These are phyloP conservation scores for Nidularia sp. DNA, from an alignment of 768 basidiomycete genomes.

Conservation along the genomic window DNA sequence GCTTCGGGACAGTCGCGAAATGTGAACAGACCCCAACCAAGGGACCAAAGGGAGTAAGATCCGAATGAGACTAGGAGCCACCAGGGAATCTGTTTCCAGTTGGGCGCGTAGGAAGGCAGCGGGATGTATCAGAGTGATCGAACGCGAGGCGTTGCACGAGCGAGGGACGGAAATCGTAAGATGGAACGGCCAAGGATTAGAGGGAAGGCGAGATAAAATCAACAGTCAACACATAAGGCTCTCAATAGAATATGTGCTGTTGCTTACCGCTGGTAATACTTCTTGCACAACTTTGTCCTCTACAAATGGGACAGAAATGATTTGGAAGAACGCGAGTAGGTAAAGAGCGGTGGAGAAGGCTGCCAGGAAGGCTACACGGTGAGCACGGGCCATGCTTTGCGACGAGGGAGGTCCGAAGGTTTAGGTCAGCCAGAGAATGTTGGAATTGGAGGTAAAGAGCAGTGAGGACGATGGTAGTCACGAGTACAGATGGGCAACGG, in stretches of 20 bases:
- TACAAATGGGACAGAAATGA: slow-evolving; percentile 52
- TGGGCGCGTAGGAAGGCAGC: neutral
- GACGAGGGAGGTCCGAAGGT: neutral
- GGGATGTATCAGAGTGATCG: neutral
- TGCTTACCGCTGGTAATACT: slow-evolving; percentile 57
- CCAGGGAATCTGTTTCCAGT: slow-evolving; percentile 65
- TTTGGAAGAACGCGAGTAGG: slow-evolving; percentile 50
- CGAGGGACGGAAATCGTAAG: neutral
- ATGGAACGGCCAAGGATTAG: neutral
- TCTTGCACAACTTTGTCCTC: slow-evolving; percentile 38
- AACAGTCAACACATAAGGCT: neutral
- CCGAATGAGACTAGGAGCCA: slow-evolving; percentile 80
- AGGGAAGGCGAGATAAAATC: neutral
- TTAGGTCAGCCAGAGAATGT: slow-evolving; percentile 7
- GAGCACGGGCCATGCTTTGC: slow-evolving; percentile 55
- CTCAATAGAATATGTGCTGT: slow-evolving; percentile 3
- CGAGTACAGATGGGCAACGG: neutral
- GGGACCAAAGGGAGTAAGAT: slow-evolving; percentile 72
- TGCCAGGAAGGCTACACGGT: slow-evolving; percentile 44
- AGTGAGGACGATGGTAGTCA: neutral
- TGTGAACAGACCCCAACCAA: slow-evolving; percentile 71
- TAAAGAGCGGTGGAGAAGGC: slow-evolving; percentile 44
- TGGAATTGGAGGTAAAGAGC: neutral
- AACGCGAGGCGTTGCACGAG: neutral
- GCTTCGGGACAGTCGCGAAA: slow-evolving; percentile 80